These are phyloP conservation scores for Plantago ovata DNA, from an alignment of 257 asterid species.

Conservation along the genomic window DNA sequence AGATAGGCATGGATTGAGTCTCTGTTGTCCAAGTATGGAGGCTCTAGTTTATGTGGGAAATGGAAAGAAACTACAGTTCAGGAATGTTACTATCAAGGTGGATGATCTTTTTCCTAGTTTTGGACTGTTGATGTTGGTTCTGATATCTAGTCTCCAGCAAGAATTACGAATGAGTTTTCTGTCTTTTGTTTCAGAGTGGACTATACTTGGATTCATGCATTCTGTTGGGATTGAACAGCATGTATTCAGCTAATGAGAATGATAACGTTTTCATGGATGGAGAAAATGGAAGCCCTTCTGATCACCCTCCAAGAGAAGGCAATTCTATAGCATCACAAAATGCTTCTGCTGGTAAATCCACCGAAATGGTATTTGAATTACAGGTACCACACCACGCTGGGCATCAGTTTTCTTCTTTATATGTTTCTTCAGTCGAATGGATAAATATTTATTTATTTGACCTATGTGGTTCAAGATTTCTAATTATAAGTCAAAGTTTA, in stretches of 20 bases:
- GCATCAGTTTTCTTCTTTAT: too few species aligned
- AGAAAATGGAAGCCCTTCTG: constrained; percentile 41
- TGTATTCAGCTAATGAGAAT: constrained; percentile 72
- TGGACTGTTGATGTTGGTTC: constrained; percentile 14
- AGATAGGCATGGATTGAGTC: constrained; percentile 60
- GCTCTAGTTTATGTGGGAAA: constrained; percentile 80
- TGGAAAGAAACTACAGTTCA: constrained; percentile 84
- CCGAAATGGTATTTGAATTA: constrained; percentile 69
- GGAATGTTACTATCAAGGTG: constrained; percentile 81
- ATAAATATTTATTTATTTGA: too few species aligned
- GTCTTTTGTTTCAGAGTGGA: constrained; percentile 59
- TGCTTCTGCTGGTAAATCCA: constrained; percentile 44
- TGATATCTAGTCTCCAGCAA: constrained; percentile 4
- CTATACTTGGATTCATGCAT: constrained; percentile 76
- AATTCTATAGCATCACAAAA: constrained; percentile 31
- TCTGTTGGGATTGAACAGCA: constrained; percentile 79
- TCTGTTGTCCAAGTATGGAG: constrained; percentile 65
- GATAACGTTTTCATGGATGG: constrained; percentile 67
- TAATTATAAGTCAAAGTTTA: too few species aligned
- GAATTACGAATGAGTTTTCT: constrained; percentile 14
- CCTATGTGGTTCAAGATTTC: too few species aligned
- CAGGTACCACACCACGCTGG: constrained; percentile 39
- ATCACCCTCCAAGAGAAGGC: constrained; percentile 35
- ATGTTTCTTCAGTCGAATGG: too few species aligned
- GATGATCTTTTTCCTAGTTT: constrained; percentile 15